These are phyloP conservation scores for Blastobotrys peoriensis DNA, from an alignment of 805 yeast species.

Conservation along the genomic window DNA sequence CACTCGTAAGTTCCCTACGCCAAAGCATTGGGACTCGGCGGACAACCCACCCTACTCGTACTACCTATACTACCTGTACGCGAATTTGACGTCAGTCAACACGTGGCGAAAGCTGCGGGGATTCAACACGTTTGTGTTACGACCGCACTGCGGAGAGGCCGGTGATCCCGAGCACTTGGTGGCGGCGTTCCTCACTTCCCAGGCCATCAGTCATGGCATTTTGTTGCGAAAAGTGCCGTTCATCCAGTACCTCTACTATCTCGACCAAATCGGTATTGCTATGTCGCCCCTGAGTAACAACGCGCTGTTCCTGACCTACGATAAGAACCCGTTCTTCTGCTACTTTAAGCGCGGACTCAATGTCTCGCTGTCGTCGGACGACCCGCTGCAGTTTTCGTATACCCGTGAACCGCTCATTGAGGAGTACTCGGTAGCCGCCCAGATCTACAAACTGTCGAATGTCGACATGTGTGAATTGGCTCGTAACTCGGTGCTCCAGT, in stretches of 20 bases:
- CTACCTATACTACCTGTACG: slow-evolving; percentile 81
- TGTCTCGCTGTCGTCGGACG: slow-evolving; percentile 93
- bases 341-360: slow-evolving; percentile 92
- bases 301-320: slow-evolving; percentile 91
- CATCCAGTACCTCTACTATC: slow-evolving; percentile 84
- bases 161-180: slow-evolving; percentile 98
- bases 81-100: slow-evolving; percentile 81
- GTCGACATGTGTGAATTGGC: slow-evolving; percentile 99
- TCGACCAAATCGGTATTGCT: slow-evolving; percentile 95
- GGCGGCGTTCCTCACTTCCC: slow-evolving; percentile 80
- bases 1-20: slow-evolving; percentile 79
- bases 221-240: slow-evolving; percentile 88
- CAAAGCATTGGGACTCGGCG: slow-evolving; percentile 69
- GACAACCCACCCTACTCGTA: slow-evolving; percentile 97
- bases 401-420: slow-evolving; percentile 96
- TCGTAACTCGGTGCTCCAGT: slow-evolving; percentile 81
- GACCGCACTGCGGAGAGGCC: slow-evolving; percentile 99
- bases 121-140: slow-evolving; percentile 82
- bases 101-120: slow-evolving; percentile 71
- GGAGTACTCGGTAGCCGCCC: slow-evolving; percentile 97
- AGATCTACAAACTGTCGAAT: slow-evolving; percentile 85
- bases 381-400: slow-evolving; percentile 94
- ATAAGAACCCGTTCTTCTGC: slow-evolving; percentile 89
- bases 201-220: slow-evolving; percentile 94
- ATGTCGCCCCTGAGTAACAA: slow-evolving; percentile 98